phyloP scores from a whole-genome alignment of 2,329 filamentous ascomycete species.

The Botrytis fabae region DNA sequence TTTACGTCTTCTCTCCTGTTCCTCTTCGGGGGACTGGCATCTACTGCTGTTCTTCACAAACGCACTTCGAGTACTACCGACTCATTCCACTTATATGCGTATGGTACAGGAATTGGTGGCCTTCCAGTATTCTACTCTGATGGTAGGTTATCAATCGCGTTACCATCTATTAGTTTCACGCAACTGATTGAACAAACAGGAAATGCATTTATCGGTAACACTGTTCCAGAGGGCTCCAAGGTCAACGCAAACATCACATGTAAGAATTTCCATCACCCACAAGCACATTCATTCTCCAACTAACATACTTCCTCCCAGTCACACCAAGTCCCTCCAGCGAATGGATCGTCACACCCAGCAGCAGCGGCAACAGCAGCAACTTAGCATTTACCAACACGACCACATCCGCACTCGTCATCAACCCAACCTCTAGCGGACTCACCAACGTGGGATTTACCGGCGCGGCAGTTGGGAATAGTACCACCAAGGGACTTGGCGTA shows the following conservation, averaged over 20 bases:
- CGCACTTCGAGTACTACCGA: not conserved
- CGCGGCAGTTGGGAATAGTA: not conserved
- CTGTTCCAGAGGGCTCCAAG: not conserved
- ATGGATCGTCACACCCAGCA: slow-evolving; percentile 18
- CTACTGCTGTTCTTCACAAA: slow-evolving; percentile 12
- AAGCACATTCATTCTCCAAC: not conserved
- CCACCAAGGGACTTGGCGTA: not conserved
- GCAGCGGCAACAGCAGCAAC: not conserved
- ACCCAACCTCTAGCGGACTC: not conserved
- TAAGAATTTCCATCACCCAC: not conserved
- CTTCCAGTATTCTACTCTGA: slow-evolving; percentile 20
- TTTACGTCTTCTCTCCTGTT: slow-evolving; percentile 14
- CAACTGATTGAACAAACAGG: slow-evolving; percentile 4
- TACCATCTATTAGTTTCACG: not conserved
- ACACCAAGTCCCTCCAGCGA: not conserved
- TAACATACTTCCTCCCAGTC: not conserved
- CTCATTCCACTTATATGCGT: slow-evolving; percentile 19
- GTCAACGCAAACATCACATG: slow-evolving; percentile 20
- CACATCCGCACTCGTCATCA: not conserved
- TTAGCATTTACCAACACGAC: not conserved
- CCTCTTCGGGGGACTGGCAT: slow-evolving; percentile 12
- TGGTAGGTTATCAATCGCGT: not conserved
- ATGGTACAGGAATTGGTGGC: slow-evolving; percentile 16
- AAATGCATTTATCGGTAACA: slow-evolving; percentile 12
- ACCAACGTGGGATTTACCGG: slow-evolving; percentile 10